Percentiles rank a stretch among this genome's conserved stretches.
Evolutionary conservation across 169 alveolate species (phyloP).

Genomic region (Theileria annulata): DNA sequence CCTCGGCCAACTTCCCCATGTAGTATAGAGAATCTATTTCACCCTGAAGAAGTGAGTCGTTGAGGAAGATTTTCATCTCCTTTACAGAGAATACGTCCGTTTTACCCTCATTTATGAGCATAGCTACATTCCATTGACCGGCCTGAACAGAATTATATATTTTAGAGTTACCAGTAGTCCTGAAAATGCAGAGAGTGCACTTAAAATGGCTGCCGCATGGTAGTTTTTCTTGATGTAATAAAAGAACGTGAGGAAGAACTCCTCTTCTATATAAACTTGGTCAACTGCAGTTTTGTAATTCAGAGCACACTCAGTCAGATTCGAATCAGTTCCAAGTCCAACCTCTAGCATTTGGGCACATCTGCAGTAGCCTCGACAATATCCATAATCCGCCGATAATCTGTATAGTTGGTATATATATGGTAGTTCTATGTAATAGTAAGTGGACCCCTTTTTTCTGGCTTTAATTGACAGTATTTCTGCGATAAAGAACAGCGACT

Average conservation of each 20-base stretch:
- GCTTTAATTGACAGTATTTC: constrained; percentile 24
- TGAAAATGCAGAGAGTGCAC: constrained; percentile 32
- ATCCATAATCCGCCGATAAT: constrained; percentile 60
- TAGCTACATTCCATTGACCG: constrained; percentile 25
- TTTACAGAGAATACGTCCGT: constrained; percentile 2
- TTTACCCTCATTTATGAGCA: constrained; percentile 21
- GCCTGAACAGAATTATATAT: neutral
- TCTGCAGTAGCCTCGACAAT: constrained; percentile 20
- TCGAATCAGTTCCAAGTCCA: constrained; percentile 40
- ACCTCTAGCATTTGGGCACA: constrained; percentile 53
- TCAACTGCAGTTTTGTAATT: constrained; percentile 51
- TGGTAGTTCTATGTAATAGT: neutral
- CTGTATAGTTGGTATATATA: constrained; percentile 32
- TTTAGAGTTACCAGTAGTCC: constrained; percentile 41
- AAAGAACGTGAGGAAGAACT: neutral
- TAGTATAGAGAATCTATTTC: constrained; percentile 17
- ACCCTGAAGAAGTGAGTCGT: constrained; percentile 39
- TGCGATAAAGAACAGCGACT: constrained; percentile 58
- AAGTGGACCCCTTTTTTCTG: neutral
- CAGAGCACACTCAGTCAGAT: constrained; percentile 29
- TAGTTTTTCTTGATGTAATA: constrained; percentile 20
- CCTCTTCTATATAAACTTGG: neutral
- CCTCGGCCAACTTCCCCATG: constrained; percentile 28
- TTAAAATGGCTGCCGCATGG: constrained; percentile 18
- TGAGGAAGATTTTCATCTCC: constrained; percentile 17